Evolutionary conservation across 257 asterid species (phyloP), one percentile per base, ranked within the genome.

Genomic region (Eustoma russellianum): DNA sequence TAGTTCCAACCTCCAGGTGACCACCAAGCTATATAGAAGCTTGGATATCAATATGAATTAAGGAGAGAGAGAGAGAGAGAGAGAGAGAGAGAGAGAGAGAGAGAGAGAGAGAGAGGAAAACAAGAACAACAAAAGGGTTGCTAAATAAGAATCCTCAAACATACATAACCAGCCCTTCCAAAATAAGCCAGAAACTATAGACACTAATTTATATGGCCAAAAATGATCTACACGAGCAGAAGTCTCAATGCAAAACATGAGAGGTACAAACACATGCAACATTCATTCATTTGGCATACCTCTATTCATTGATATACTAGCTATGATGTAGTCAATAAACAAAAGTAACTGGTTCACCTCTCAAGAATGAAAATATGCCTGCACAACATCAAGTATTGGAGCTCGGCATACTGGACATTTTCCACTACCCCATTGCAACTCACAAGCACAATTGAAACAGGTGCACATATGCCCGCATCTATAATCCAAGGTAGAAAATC

Each of bases 391-490:
- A 45, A 73, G 35, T 28, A 86, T 90, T 45, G 86, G 86, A 46
- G 91, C 83, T 59, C 70, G 74, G 52, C 96, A 90, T 33, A 90
- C 70, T 0, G 96, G 97, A 57, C 97, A 90, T 58, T 71, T 79
- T 35, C 93, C 86, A 30, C 75, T 74, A 33, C 80, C 63, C 78
- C 79, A 72, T 34, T 76, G 93, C 72, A 90, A 73, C 67, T 79
- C 84, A 52, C 78, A 80, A 51, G 88, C 94, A 61, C 95, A 90
- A 56, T 75, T 70, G 76, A 77, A 81, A 62, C 95, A 89, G 51
- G 91, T 81, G 77, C 97, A 89, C 88, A 89, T 86, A 71, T 90
- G 97, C 30, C 97, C 97, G 57, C 97, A 89, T 77, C 88, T 86
- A 76, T 57, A 67, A 72, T 1, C 12, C 18, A 49, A 44, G 24